These are phyloP conservation scores for Fusarium abutilonis DNA, from an alignment of 2,329 filamentous ascomycete genomes.

Conservation along the genomic window DNA sequence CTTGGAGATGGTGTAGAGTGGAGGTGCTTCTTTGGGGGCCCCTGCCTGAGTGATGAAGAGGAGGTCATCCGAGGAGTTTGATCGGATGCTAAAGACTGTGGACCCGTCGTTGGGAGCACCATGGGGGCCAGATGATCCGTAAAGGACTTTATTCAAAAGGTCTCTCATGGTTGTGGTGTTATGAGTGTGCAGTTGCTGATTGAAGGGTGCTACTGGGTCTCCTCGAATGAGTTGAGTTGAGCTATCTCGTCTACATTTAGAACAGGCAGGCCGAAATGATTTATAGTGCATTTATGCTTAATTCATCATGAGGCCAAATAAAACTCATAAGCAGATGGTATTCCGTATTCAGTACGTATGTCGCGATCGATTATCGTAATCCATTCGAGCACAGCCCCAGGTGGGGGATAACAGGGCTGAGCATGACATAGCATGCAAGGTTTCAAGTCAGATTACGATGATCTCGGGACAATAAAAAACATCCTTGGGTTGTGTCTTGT, in stretches of 20 bases:
- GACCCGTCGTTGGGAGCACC: conserved; percentile 5
- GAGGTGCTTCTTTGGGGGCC: conserved; percentile 28
- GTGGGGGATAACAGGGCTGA: conserved; percentile 25
- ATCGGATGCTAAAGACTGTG: conserved; percentile 24
- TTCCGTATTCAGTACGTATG: neutral
- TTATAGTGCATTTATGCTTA: neutral
- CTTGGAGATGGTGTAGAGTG: conserved; percentile 35
- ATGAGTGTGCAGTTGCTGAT: neutral
- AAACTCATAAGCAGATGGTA: neutral
- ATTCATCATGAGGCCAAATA: neutral
- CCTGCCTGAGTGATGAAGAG: conserved; percentile 27
- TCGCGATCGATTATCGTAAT: neutral
- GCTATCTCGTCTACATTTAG: too few relatives aligned
- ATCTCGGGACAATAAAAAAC: conserved; percentile 11
- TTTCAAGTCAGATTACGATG: conserved; percentile 7
- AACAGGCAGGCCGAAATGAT: too few relatives aligned
- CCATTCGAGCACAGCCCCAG: conserved; percentile 6
- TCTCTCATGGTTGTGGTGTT: conserved; percentile 6
- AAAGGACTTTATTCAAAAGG: conserved; percentile 29
- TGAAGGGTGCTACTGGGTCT: neutral
- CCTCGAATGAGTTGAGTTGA: neutral
- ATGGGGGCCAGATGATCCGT: conserved; percentile 18
- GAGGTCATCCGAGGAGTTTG: conserved; percentile 12
- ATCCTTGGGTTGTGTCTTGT: neutral
- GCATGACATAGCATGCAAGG: neutral